These are phyloP conservation scores for Solidago caesia DNA, from an alignment of 129 eudicot genomes.

Conservation along the genomic window DNA sequence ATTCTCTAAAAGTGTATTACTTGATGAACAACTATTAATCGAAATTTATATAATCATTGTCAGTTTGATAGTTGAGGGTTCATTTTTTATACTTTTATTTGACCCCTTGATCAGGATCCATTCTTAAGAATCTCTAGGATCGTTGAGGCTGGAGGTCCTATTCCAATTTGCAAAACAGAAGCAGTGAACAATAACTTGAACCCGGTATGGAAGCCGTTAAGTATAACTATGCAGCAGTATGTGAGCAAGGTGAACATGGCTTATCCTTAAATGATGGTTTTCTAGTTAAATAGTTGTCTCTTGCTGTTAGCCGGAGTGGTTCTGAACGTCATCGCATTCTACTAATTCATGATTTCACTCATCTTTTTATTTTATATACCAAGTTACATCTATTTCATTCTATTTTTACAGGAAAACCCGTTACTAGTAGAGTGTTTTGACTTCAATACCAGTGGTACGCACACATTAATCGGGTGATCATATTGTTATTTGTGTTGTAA, in stretches of 20 bases:
- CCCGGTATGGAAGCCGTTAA: conserved; percentile 79
- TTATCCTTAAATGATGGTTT: conserved; percentile 11
- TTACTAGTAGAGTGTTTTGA: conserved; percentile 89
- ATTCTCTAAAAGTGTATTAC: conserved; percentile 84
- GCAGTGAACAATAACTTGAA: conserved; percentile 78
- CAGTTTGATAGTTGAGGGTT: not conserved
- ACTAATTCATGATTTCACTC: not conserved
- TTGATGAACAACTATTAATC: conserved; percentile 10
- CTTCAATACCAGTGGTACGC: conserved; percentile 82
- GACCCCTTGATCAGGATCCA: conserved; percentile 72
- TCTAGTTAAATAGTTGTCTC: not conserved
- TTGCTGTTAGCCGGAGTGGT: conserved; percentile 6
- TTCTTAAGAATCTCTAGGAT: conserved; percentile 84
- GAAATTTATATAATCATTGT: not conserved
- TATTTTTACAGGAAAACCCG: conserved; percentile 69
- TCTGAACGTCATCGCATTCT: not conserved
- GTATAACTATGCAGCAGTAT: conserved; percentile 72
- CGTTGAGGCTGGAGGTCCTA: conserved; percentile 58
- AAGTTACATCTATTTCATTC: not conserved
- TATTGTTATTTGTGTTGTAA: not conserved
- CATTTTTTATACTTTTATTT: not conserved
- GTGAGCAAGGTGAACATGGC: conserved; percentile 64
- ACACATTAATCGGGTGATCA: conserved; percentile 75
- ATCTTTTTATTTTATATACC: not conserved
- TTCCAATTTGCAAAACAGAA: conserved; percentile 95